phyloP scores from a whole-genome alignment of 768 basidiomycete genomes.

The Boletus rufocinnamomeus region DNA sequence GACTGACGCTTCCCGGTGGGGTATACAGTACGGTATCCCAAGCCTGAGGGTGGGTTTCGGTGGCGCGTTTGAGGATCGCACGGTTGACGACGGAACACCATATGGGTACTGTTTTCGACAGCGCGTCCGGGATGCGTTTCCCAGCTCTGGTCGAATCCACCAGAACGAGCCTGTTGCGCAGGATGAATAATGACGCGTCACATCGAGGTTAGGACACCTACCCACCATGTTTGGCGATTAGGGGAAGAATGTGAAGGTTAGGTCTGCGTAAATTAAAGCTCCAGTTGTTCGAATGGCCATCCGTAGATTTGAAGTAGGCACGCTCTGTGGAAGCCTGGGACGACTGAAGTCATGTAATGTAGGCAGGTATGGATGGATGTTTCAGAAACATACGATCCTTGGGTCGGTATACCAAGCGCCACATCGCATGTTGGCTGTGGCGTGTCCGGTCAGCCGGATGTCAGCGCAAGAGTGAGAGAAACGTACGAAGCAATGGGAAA shows the following conservation, averaged over 20 bases:
- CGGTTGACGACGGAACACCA: slow-evolving; percentile 93
- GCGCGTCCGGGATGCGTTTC: slow-evolving; percentile 91
- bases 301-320: slow-evolving; percentile 92
- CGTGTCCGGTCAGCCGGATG: neutral
- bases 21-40: slow-evolving; percentile 72
- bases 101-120: slow-evolving; percentile 91
- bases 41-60: slow-evolving; percentile 4
- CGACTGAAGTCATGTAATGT: neutral
- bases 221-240: slow-evolving; percentile 60
- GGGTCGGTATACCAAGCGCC: slow-evolving; percentile 94
- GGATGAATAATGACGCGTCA: neutral
- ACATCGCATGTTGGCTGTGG: slow-evolving; percentile 84
- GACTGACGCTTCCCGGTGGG: slow-evolving; percentile 65
- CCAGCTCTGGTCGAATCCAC: slow-evolving; percentile 94
- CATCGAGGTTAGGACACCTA: slow-evolving; percentile 27
- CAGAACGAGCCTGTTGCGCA: slow-evolving; percentile 60
- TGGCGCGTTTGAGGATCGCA: slow-evolving; percentile 39
- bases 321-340: slow-evolving; percentile 18
- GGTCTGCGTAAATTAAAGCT: slow-evolving; percentile 80
- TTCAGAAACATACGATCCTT: slow-evolving; percentile 40
- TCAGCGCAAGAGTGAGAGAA: neutral
- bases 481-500: slow-evolving; percentile 60
- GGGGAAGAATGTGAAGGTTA: slow-evolving; percentile 74
- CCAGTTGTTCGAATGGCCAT: slow-evolving; percentile 87
- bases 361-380: neutral